Evolutionary conservation across 2,329 filamentous ascomycete species (phyloP), one percentile per base, ranked within the genome.

Genomic region (Periglandula ipomoeae): DNA sequence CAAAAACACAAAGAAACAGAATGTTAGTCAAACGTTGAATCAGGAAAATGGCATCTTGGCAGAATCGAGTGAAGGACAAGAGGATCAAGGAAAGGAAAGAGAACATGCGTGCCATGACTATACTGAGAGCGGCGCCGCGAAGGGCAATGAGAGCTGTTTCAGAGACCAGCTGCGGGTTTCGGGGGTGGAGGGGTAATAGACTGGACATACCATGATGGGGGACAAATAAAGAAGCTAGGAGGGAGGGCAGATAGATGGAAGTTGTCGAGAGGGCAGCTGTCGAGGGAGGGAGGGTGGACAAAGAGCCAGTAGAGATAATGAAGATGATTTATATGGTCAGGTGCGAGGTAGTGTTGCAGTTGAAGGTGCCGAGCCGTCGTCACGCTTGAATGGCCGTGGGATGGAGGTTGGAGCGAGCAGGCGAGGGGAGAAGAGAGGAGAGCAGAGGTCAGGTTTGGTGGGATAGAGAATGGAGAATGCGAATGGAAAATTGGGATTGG

Each of bases 181-280:
- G 24, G 20, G 26, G 19, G 30, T 26, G 34, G 44, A 49, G n/a
- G 47, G 50, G 32, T 7, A 41, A 22, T 27, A 30, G 32, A 39
- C 43, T 41, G 38, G 50, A 52, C 50, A 41, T 49, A 52, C 50
- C 50, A 52, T 52, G 27, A 38, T 52, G 50, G 27, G 6, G 9
- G 4, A 43, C 23, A 20, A 23, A 30, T 19, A 20, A 24, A 34
- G 39, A 46, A 37, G 38, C 40, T 26, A 38, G 20, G 24, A 32
- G 32, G 37, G 23, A 24, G 30, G 15, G 26, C n/a, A n/a, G n/a
- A n/a, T n/a, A 35, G 22, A 19, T n/a, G 15, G 44, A 39, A 23
- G 23, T 46, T 46, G 34, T 46, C 34, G 24, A 13, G 45, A 24
- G 6, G 27, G 46, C 46, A 47, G 47, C 38, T 46, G 46, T 43